Base-by-base conservation (phyloP, 176 grass and related monocot genomes). In the Oryza nivara region DNA sequence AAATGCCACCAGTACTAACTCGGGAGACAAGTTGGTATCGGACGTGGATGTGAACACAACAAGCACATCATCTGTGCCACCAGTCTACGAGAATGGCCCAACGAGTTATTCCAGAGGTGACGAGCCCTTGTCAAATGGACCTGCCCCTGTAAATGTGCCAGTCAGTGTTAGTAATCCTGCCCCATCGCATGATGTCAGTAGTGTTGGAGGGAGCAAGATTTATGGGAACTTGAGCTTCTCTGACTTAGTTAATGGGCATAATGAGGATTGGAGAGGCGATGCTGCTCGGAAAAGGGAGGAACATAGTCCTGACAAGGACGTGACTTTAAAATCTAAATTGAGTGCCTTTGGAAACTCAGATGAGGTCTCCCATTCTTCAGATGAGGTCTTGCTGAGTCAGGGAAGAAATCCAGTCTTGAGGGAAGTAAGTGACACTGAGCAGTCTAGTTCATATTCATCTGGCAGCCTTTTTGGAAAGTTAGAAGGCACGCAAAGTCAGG, bases 201-300 rank as follows among this genome's bases (percentile, higher is more conserved):
- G 49, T 79, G 80, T 90, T 9, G 90, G 71, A n/a, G 80, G 68
- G 66, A 76, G 38, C 40, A 89, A 82, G 65, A 87, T 90, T 61
- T 85, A 86, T 79, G 88, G 86, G 38, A 95, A 76, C 76, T 82
- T 90, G 41, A 86, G 88, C 80, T 90, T 76, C 48, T 84, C 93
- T 7, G 85, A 90, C 34, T 80, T 94, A 72, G 86, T 88, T 82
- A 99, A 96, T 94, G 97, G 97, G 72, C 94, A 92, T 84, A 86
- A 94, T 72, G 89, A 99, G 58, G 83, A 91, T 26, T 91, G 67
- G 92, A 94, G 86, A 86, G 84, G 89, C 2, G 82, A 88, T 23
- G 61, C 7, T 82, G 72, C 52, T 32, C 68, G 4, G 56, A 23
- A 68, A 88, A 88, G 61, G 35, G 83, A 70, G 19, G 85, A 90